These are phyloP conservation scores for Mollisia scopiformis DNA, from an alignment of 2,329 filamentous ascomycete genomes.

Conservation along the genomic window DNA sequence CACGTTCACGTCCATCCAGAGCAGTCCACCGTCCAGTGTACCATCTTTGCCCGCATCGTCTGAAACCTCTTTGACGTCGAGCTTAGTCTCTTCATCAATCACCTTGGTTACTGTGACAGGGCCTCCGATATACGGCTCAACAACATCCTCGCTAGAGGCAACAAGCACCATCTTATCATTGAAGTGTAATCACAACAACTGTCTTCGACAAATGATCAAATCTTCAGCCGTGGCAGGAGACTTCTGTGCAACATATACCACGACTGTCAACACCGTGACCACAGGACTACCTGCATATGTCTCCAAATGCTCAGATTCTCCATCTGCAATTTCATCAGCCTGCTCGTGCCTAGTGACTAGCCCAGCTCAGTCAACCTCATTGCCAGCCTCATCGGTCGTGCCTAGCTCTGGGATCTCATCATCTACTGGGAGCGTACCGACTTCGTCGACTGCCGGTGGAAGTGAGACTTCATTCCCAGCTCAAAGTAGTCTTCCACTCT, in stretches of 20 bases:
- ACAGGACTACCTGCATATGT: constrained; percentile 28
- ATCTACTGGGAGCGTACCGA: neutral
- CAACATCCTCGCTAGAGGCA: constrained; percentile 7
- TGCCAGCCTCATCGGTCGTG: neutral
- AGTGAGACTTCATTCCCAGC: neutral
- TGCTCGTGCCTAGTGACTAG: constrained; percentile 27
- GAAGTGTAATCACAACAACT: constrained; percentile 31
- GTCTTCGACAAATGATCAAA: constrained; percentile 28
- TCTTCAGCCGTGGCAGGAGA: constrained; percentile 17
- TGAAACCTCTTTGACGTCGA: neutral
- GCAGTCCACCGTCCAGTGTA: neutral
- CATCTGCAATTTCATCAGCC: constrained; percentile 28
- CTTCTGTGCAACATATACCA: constrained; percentile 33
- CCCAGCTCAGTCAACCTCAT: neutral
- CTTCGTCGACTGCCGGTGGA: neutral
- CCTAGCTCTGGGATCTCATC: neutral
- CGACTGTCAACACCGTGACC: constrained; percentile 20
- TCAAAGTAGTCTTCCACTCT: neutral
- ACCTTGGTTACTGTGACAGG: neutral
- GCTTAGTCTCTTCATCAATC: neutral
- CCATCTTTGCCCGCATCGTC: neutral
- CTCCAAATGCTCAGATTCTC: constrained; percentile 24
- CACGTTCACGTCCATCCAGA: constrained; percentile 7
- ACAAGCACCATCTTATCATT: constrained; percentile 7
- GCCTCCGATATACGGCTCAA: neutral